phyloP scores from a whole-genome alignment of 2,329 filamentous ascomycete species.

The Ophiostoma australiae region DNA sequence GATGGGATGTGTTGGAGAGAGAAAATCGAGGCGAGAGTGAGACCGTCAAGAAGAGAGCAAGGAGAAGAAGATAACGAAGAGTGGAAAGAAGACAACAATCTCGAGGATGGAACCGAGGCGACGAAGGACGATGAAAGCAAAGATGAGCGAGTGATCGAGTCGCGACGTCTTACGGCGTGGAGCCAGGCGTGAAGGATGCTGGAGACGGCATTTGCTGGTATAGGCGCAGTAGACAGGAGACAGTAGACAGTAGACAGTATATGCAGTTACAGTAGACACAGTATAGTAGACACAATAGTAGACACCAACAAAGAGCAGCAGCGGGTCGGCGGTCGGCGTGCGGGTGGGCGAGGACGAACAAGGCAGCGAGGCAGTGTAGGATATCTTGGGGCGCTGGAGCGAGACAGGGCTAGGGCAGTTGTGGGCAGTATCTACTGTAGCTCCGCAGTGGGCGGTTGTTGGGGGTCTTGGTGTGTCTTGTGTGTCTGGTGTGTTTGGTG shows the following conservation, averaged over 20 bases:
- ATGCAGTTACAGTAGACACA: too few species aligned
- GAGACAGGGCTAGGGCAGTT: conserved; percentile 13
- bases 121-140: neutral
- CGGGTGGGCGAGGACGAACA: neutral
- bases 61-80: neutral
- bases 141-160: neutral
- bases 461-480: neutral
- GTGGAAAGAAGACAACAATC: neutral
- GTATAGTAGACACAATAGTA: too few species aligned
- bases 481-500: neutral
- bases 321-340: neutral
- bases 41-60: neutral
- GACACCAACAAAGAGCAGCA: too few species aligned
- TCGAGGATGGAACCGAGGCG: neutral
- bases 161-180: neutral
- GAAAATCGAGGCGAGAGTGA: neutral
- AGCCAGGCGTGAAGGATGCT: conserved; percentile 1
- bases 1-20: too few species aligned
- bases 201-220: neutral
- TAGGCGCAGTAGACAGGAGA: too few species aligned
- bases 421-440: neutral
- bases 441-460: neutral
- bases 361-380: neutral
- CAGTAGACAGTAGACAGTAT: too few species aligned
- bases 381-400: neutral